Base-by-base conservation (phyloP, 2,329 filamentous ascomycete species). In the Xylariaceae sp. region DNA sequence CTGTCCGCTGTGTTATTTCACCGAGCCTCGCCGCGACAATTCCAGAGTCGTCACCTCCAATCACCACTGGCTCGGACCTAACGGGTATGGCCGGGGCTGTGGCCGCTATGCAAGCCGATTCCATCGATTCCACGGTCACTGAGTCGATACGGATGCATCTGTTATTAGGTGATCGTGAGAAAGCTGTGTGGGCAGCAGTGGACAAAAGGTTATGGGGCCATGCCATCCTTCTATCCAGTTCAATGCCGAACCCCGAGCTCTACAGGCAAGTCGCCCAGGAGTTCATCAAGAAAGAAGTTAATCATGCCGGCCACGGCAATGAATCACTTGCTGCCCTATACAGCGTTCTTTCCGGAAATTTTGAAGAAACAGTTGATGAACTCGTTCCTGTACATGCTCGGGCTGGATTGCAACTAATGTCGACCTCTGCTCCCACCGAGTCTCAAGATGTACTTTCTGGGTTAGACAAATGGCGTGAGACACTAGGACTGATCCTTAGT, bases 151-250 rank as follows among this genome's bases (percentile, higher is more conserved):
- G 89, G 31, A 84, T 79, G 45, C 78, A 84, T 64, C 79, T 99
- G 3, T 77, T 95, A 6, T 76, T 82, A 52, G 94, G 95, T 7
- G 86, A 97, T 46, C 83, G 91, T 27, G 91, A 96, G 66, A 89
- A 91, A 62, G 94, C 94, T 4, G 88, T 95, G 0, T 97, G 92
- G 92, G 80, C 87, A 60, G 91, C 94, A 3, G 92, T 91, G 34
- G 94, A 99, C 70, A 91, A 91, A 70, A 84, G 91, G 47, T 76
- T 99, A 2, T 99, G 95, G 95, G 94, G 90, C 2, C 95, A 99
- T 70, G 95, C 94, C 2, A 88, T 99, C 80, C 78, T 99, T 26
- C 86, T 99, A 37, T 87, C 94, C 1, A 81, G 84, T 57, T 85
- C 84, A 0, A 70, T 95, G 72, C 60, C 64, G 5, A 94, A 89